These are phyloP conservation scores for Parmelia sp. DNA, from an alignment of 495 filamentous ascomycete genomes.

Conservation along the genomic window DNA sequence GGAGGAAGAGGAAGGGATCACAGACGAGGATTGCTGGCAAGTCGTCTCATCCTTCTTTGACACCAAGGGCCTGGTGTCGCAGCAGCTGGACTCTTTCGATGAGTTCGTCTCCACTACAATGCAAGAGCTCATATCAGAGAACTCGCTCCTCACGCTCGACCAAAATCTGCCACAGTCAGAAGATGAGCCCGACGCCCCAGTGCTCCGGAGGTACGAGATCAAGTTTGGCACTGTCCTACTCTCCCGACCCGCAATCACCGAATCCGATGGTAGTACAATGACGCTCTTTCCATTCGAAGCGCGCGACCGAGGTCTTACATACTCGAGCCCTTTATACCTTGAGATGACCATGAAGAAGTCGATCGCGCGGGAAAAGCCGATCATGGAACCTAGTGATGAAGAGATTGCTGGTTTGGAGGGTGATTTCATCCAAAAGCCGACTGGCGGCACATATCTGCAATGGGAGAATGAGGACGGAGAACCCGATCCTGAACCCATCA, in stretches of 20 bases:
- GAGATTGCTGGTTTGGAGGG: constrained; percentile 43
- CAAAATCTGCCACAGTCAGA: constrained; percentile 67
- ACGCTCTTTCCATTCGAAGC: constrained; percentile 86
- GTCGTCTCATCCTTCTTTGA: constrained; percentile 97
- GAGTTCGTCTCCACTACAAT: constrained; percentile 90
- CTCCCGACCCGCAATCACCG: constrained; percentile 78
- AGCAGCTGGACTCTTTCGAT: constrained; percentile 97
- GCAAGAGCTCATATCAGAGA: constrained; percentile 85
- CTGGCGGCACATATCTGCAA: constrained; percentile 40
- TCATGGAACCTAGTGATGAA: constrained; percentile 41
- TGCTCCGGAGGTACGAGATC: constrained; percentile 84
- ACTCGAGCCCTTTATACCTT: constrained; percentile 83
- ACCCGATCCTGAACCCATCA: constrained; percentile 57
- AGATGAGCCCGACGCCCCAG: constrained; percentile 65
- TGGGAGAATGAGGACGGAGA: constrained; percentile 51
- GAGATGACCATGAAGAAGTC: constrained; percentile 73
- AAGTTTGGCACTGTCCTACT: constrained; percentile 83
- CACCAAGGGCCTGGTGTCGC: constrained; percentile 87
- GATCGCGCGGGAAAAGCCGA: constrained; percentile 68
- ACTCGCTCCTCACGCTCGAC: constrained; percentile 79
- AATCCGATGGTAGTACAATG: constrained; percentile 79
- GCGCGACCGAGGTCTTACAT: constrained; percentile 89
- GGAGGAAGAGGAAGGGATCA: constrained; percentile 65
- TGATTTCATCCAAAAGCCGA: constrained; percentile 38
- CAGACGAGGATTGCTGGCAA: constrained; percentile 93